phyloP scores from a whole-genome alignment of 148 eudicot species.

The Mesembryanthemum crystallinum region DNA sequence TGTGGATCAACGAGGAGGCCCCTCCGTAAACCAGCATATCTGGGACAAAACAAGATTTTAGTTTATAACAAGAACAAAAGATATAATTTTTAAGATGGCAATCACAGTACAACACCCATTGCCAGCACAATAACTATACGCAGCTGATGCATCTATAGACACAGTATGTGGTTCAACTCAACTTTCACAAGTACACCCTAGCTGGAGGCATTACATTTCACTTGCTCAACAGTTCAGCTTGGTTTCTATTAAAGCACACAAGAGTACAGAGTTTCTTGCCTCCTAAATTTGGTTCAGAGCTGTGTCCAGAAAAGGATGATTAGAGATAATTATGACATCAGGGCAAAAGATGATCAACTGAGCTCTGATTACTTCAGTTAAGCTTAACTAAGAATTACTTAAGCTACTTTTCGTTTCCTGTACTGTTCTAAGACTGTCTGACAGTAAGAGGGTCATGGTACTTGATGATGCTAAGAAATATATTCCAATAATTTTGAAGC shows the following conservation, averaged over 20 bases:
- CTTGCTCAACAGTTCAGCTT: background rate
- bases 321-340: background rate
- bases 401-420: no score
- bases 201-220: background rate
- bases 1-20: slow-evolving; percentile 77
- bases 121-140: background rate
- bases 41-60: slow-evolving; percentile 24
- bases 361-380: background rate
- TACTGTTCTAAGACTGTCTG: no score
- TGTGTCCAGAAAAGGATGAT: background rate
- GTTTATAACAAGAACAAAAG: slow-evolving; percentile 12
- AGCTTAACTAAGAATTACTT: no score
- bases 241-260: background rate
- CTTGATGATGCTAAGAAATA: no score
- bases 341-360: background rate
- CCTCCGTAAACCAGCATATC: slow-evolving; percentile 83
- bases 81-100: background rate
- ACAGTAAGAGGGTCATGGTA: no score
- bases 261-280: background rate
- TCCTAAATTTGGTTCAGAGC: background rate
- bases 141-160: background rate
- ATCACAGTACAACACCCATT: background rate
- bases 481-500: no score
- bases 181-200: background rate
- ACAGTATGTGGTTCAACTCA: background rate